phyloP scores from a whole-genome alignment of 2,329 filamentous ascomycete species.

The Ampelomyces quisqualis region DNA sequence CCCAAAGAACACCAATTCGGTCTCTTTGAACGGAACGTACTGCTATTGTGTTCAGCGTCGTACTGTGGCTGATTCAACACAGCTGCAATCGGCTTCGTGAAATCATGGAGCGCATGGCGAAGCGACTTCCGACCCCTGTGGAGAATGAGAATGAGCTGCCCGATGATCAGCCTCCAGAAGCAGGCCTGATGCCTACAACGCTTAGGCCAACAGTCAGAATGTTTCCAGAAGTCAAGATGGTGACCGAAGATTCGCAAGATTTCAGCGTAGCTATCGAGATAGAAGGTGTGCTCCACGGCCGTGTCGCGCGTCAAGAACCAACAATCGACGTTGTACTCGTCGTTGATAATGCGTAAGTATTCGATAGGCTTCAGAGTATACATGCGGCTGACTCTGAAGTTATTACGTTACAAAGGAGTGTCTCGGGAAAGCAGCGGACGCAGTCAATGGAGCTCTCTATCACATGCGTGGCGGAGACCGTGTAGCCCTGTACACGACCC shows the following conservation, averaged over 20 bases:
- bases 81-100: slow-evolving; percentile 19
- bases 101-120: slow-evolving; percentile 15
- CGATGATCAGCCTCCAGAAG: neutral
- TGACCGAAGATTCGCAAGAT: slow-evolving; percentile 22
- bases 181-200: slow-evolving; percentile 15
- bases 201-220: slow-evolving; percentile 25
- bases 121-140: slow-evolving; percentile 20
- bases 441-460: slow-evolving; percentile 19
- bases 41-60: neutral
- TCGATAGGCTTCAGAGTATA: neutral
- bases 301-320: slow-evolving; percentile 13
- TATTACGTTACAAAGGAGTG: slow-evolving; percentile 34
- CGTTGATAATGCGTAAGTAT: slow-evolving; percentile 42
- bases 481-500: slow-evolving; percentile 33
- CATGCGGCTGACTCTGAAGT: too few species aligned
- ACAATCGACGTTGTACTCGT: slow-evolving; percentile 40
- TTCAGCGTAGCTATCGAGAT: slow-evolving; percentile 38
- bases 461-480: slow-evolving; percentile 26
- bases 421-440: slow-evolving; percentile 21
- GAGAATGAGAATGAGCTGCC: slow-evolving; percentile 10
- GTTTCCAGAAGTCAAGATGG: slow-evolving; percentile 21
- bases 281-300: slow-evolving; percentile 30
- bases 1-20: too few species aligned
- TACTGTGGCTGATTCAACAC: neutral
- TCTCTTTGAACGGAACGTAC: too few species aligned